Evolutionary conservation across 768 basidiomycete species (phyloP).

Genomic region (Suillus ampliporus): DNA sequence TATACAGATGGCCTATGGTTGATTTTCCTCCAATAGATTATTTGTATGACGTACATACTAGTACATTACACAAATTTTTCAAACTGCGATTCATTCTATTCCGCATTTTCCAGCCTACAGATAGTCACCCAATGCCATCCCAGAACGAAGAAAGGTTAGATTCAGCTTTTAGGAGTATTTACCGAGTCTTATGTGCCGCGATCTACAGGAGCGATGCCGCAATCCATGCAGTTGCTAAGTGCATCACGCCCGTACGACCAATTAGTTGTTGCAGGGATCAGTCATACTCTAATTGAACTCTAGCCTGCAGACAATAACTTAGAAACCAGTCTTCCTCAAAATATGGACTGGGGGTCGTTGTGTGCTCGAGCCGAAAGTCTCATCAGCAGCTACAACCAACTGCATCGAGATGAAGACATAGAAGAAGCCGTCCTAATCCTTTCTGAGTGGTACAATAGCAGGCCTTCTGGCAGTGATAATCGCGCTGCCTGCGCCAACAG

Average conservation of each 20-base stretch:
- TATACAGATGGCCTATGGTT: too few relatives aligned
- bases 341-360: not conserved
- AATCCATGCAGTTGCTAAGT: not conserved
- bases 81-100: too few relatives aligned
- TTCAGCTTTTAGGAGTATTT: not conserved
- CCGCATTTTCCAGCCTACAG: too few relatives aligned
- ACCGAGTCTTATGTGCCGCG: not conserved
- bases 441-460: slow-evolving; percentile 23
- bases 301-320: not conserved
- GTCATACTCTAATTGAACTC: not conserved
- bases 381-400: slow-evolving; percentile 26
- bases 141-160: not conserved
- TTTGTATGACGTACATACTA: too few relatives aligned
- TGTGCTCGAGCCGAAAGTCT: slow-evolving; percentile 16
- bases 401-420: slow-evolving; percentile 30
- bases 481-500: slow-evolving; percentile 22
- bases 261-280: not conserved
- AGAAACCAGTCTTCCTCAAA: not conserved
- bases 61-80: too few relatives aligned
- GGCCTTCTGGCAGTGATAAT: slow-evolving; percentile 23
- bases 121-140: too few relatives aligned
- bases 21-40: too few relatives aligned
- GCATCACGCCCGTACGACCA: not conserved
- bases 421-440: slow-evolving; percentile 28
- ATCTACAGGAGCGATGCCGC: slow-evolving; percentile 5